Evolutionary conservation across 2,329 filamentous ascomycete genomes (phyloP).

Genomic region (Cercospora citrullina): DNA sequence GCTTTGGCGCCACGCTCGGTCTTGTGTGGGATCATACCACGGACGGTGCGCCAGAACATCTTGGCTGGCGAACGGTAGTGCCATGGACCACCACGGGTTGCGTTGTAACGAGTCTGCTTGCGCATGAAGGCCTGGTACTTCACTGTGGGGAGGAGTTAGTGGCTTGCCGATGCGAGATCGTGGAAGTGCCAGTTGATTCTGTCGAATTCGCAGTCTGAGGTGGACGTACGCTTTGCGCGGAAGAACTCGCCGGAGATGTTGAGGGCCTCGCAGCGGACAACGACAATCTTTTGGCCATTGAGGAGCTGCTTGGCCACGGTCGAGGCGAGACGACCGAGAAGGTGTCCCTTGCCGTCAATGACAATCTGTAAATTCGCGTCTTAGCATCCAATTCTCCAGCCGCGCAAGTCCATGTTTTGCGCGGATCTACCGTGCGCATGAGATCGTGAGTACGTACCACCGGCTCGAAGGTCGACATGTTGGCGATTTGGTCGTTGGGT

Average conservation of each 20-base stretch:
- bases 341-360: conserved; percentile 99
- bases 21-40: conserved; percentile 99
- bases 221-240: conserved; percentile 95
- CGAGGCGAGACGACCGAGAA: conserved; percentile 97
- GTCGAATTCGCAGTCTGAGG: conserved; percentile 24
- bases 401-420: not conserved
- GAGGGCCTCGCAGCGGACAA: conserved; percentile 97
- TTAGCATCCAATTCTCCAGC: conserved; percentile 18
- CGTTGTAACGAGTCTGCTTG: conserved; percentile 99
- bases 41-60: conserved; percentile 99
- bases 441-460: conserved; percentile 54
- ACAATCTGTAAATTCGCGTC: conserved; percentile 65
- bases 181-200: conserved; percentile 10
- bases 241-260: conserved; percentile 99
- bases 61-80: conserved; percentile 98
- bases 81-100: conserved; percentile 98
- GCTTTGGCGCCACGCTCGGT: conserved; percentile 95
- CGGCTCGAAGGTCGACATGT: conserved; percentile 67
- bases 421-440: not conserved
- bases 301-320: conserved; percentile 99
- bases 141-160: conserved; percentile 60
- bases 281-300: conserved; percentile 98
- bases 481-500: conserved; percentile 39
- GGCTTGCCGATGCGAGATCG: not conserved
- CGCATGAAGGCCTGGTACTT: conserved; percentile 99